Conservation (phyloP, 1,284 basidiomycete genomes). For the Malassezia restricta region DNA sequence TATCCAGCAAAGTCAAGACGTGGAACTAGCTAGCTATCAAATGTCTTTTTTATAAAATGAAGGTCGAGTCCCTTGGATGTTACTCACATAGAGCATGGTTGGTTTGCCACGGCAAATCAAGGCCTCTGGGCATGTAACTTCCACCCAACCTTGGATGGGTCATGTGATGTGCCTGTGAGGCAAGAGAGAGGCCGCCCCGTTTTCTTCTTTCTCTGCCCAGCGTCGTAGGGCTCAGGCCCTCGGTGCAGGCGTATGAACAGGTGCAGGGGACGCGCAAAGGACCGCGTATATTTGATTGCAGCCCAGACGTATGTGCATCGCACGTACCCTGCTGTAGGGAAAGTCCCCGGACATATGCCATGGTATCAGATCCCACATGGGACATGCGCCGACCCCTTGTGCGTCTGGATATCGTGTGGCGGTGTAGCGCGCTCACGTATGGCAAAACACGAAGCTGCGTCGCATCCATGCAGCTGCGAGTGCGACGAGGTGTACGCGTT, state of each 20-base stretch:
- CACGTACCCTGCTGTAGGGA: conserved; percentile 16
- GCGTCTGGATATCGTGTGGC: not conserved
- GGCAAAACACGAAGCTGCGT: not conserved
- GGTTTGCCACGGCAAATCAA: too few species aligned
- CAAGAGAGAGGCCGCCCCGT: too few species aligned
- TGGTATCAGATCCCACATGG: conserved; percentile 3
- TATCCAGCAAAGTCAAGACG: not conserved
- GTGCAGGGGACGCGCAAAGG: conserved; percentile 15
- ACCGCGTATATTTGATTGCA: conserved; percentile 15
- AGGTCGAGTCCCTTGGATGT: not conserved
- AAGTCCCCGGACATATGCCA: conserved; percentile 16
- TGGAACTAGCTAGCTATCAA: not conserved
- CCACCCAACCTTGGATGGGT: too few species aligned
- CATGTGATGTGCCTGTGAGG: too few species aligned
- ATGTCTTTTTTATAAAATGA: not conserved
- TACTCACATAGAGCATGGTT: not conserved
- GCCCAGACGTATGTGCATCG: not conserved
- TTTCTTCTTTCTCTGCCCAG: too few species aligned
- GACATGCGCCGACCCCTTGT: not conserved
- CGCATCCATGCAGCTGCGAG: too few species aligned
- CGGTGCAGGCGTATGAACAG: not conserved
- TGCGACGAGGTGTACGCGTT: too few species aligned
- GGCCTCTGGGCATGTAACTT: too few species aligned
- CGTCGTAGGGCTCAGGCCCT: too few species aligned
- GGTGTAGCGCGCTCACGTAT: not conserved